Conservation (phyloP, 2,329 filamentous ascomycete genomes). For the Graphilbum fragrans region DNA sequence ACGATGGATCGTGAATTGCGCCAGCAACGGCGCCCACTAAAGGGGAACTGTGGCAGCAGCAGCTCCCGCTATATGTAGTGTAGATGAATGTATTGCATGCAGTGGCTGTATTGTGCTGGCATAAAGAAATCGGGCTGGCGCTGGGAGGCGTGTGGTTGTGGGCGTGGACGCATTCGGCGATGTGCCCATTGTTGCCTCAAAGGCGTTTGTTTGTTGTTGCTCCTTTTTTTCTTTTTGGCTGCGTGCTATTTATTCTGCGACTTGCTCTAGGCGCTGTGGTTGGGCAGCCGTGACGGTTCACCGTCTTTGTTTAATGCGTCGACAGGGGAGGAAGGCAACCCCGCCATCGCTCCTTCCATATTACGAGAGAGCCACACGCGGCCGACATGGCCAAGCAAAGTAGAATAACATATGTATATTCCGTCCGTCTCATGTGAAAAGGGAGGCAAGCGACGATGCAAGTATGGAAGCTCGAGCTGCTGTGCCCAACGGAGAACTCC, state of each 20-base stretch:
- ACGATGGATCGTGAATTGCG: no score
- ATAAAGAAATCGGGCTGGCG: not conserved
- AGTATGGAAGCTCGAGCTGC: no score
- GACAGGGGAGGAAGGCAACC: constrained; percentile 1
- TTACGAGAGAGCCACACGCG: not conserved
- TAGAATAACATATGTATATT: no score
- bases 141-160: constrained; percentile 1
- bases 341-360: constrained; percentile 1
- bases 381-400: no score
- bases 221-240: not conserved
- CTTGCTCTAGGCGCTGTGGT: not conserved
- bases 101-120: not conserved
- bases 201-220: not conserved
- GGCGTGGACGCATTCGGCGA: constrained; percentile 9
- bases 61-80: no score
- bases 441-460: no score
- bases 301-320: not conserved
- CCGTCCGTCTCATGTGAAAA: no score
- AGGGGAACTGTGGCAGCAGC: no score
- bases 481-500: no score
- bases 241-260: not conserved
- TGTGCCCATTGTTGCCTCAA: constrained; percentile 4
- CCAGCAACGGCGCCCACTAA: no score
- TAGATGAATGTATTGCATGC: no score
- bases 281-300: not conserved